These are phyloP conservation scores for Hsuehochloa calcarea DNA, from an alignment of 176 grass and related monocot genomes.

Conservation along the genomic window DNA sequence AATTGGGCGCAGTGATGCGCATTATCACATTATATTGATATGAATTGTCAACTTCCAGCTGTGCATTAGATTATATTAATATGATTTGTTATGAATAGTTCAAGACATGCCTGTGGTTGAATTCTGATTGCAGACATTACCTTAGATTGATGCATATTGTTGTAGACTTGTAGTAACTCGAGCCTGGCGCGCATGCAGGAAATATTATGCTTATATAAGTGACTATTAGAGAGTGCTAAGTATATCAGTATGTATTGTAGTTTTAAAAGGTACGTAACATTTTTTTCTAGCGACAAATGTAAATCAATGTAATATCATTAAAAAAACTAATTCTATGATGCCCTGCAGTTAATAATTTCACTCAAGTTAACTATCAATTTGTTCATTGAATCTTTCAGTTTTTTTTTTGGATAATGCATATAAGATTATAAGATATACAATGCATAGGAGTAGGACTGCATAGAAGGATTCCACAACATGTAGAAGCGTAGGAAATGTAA, in stretches of 20 bases:
- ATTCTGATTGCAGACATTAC: background rate
- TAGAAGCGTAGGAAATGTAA: slow-evolving; percentile 17
- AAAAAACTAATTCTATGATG: slow-evolving; percentile 9
- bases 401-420: background rate
- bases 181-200: too few species aligned
- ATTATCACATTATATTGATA: background rate
- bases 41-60: background rate
- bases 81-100: background rate
- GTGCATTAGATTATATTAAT: background rate
- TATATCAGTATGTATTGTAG: too few species aligned
- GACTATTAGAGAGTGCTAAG: too few species aligned
- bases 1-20: background rate
- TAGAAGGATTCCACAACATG: background rate
- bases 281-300: background rate
- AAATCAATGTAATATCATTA: background rate
- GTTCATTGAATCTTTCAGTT: background rate
- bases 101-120: background rate
- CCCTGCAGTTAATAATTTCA: background rate
- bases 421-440: slow-evolving; percentile 13
- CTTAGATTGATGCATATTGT: background rate
- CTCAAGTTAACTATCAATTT: background rate
- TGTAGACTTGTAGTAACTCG: background rate
- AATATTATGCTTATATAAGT: too few species aligned
- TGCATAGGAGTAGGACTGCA: slow-evolving; percentile 2
- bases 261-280: too few species aligned